phyloP scores from a whole-genome alignment of 116 monocot genomes.

The Zostera marina region DNA sequence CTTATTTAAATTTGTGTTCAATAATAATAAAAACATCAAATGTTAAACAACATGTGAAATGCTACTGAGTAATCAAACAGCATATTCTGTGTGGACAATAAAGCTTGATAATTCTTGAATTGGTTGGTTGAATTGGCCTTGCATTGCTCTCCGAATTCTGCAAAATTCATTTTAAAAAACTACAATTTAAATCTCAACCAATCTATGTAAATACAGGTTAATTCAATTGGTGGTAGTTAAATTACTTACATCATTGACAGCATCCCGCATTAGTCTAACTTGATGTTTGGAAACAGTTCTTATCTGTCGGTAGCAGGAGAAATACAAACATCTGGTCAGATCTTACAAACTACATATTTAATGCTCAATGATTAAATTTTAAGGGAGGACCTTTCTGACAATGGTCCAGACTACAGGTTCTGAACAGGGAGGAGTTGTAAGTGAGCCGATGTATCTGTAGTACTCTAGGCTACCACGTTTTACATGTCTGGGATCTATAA shows the following conservation, averaged over 20 bases:
- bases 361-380: background rate
- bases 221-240: background rate
- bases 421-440: slow-evolving; percentile 43
- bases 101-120: slow-evolving; percentile 2
- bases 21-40: no score
- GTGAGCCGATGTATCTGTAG: slow-evolving; percentile 42
- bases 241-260: slow-evolving; percentile 26
- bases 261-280: slow-evolving; percentile 11
- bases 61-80: no score
- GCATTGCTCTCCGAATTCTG: slow-evolving; percentile 13
- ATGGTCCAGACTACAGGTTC: slow-evolving; percentile 41
- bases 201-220: no score
- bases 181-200: background rate
- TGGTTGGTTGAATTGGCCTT: slow-evolving; percentile 11
- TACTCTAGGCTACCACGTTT: slow-evolving; percentile 15
- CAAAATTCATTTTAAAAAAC: background rate
- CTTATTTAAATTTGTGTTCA: no score
- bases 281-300: slow-evolving; percentile 17
- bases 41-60: no score
- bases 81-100: slow-evolving; percentile 9
- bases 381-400: background rate
- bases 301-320: slow-evolving; percentile 3
- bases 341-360: background rate
- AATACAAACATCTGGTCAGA: background rate
- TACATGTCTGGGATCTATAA: slow-evolving; percentile 20